A percentile compares a stretch with the other conserved stretches of the same genome.
phyloP scores from a whole-genome alignment of 176 grass and related monocot species.

The Hordeum marinum region DNA sequence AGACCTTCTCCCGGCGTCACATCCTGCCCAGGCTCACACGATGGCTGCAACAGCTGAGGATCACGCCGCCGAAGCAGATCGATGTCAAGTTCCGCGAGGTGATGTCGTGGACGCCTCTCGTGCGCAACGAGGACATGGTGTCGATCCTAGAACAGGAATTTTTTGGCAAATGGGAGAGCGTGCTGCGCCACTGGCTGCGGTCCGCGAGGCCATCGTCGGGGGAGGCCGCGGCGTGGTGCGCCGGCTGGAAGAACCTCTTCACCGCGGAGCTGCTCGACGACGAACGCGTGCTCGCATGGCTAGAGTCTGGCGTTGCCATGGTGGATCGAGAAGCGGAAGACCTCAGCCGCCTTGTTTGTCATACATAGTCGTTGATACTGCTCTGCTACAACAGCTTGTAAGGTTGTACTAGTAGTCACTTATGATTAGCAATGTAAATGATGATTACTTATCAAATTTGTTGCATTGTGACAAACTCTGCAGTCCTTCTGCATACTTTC shows the following conservation, averaged over 20 bases:
- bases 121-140: background rate
- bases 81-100: background rate
- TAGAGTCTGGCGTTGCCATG: conserved; percentile 40
- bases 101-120: background rate
- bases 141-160: background rate
- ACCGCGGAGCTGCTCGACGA: conserved; percentile 52
- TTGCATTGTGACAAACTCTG: too few relatives aligned
- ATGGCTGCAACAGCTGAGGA: background rate
- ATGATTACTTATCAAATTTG: too few relatives aligned
- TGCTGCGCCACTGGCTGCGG: background rate
- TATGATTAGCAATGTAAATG: too few relatives aligned
- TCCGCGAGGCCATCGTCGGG: conserved; percentile 23
- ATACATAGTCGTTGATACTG: background rate
- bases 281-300: conserved; percentile 17
- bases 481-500: too few relatives aligned
- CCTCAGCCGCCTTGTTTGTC: background rate
- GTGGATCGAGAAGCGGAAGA: conserved; percentile 29
- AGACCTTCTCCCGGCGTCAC: conserved; percentile 18
- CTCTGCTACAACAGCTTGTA: background rate
- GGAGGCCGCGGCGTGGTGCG: conserved; percentile 19
- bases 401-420: too few relatives aligned
- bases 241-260: conserved; percentile 43
- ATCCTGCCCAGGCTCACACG: conserved; percentile 41
- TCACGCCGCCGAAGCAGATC: background rate
- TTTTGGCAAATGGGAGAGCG: background rate